phyloP scores from a whole-genome alignment of 139 green algal species.

The Chlorella sp. region DNA sequence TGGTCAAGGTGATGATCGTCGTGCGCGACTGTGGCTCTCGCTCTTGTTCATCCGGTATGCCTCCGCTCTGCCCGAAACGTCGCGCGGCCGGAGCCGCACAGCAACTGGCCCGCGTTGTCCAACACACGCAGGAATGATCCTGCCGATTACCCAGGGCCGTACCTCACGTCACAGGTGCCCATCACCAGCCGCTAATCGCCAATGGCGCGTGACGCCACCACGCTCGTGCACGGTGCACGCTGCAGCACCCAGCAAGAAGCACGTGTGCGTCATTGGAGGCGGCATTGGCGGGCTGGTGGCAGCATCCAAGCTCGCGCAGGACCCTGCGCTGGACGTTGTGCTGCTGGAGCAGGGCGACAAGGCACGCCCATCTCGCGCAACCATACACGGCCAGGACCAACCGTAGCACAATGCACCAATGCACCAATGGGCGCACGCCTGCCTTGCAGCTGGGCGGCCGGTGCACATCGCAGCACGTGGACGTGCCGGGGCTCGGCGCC shows the following conservation, averaged over 20 bases:
- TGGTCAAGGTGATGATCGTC: no score
- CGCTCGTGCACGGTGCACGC: no score
- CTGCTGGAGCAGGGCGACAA: conserved; percentile 18
- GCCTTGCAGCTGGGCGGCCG: conserved; percentile 14
- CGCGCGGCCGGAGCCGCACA: no score
- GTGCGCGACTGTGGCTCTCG: no score
- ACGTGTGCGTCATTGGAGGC: conserved; percentile 16
- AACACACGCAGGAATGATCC: no score
- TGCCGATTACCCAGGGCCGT: not conserved
- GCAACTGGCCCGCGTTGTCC: no score
- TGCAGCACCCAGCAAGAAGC: not conserved
- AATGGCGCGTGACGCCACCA: not conserved
- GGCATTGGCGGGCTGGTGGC: conserved; percentile 17
- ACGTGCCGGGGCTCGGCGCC: conserved; percentile 4
- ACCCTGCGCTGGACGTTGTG: conserved; percentile 7
- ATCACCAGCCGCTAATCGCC: not conserved
- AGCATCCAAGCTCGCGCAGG: conserved; percentile 13
- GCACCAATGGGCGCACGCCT: no score
- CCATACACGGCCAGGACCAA: not conserved
- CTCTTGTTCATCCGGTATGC: no score
- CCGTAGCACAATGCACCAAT: not conserved
- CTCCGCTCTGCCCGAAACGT: no score
- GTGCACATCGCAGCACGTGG: conserved; percentile 3
- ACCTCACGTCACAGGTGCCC: not conserved
- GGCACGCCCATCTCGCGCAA: no score